A percentile compares a stretch with the other conserved stretches of the same genome.
Evolutionary conservation across 495 filamentous ascomycete genomes (phyloP).

Genomic region (Penicillium odoratum): DNA sequence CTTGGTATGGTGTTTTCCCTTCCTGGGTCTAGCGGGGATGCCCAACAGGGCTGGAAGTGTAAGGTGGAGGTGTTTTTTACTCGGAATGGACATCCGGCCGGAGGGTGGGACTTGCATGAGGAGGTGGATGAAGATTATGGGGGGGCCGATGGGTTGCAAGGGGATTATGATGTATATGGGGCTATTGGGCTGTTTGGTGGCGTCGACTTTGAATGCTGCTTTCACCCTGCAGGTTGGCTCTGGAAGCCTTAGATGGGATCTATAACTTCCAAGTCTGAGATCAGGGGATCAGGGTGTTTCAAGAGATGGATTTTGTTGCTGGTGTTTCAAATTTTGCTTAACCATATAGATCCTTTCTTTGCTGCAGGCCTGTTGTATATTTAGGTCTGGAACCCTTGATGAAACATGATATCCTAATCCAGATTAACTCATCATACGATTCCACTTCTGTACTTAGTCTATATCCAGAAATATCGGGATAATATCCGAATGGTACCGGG

Average conservation of each 20-base stretch:
- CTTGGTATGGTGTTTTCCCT: conserved; percentile 68
- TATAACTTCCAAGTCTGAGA: neutral
- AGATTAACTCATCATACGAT: neutral
- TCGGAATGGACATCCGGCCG: conserved; percentile 61
- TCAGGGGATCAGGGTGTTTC: neutral
- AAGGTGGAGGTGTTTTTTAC: conserved; percentile 76
- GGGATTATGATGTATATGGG: conserved; percentile 75
- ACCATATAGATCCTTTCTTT: neutral
- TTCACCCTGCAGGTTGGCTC: conserved; percentile 52
- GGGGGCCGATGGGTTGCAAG: conserved; percentile 72
- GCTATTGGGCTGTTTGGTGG: conserved; percentile 75
- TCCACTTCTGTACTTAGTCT: neutral
- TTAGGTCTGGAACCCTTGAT: neutral
- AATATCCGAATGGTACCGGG: neutral
- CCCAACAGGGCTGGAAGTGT: conserved; percentile 9
- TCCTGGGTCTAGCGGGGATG: conserved; percentile 24
- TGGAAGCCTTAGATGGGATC: conserved; percentile 29
- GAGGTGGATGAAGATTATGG: conserved; percentile 70
- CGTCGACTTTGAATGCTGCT: conserved; percentile 70
- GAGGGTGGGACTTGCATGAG: conserved; percentile 83
- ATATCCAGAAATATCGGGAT: neutral
- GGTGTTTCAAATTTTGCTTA: neutral
- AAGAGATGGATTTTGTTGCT: neutral
- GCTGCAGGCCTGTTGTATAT: neutral
- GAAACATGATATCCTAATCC: neutral